These are phyloP conservation scores for Rubia balearica DNA, from an alignment of 305 asterid species.

Conservation along the genomic window DNA sequence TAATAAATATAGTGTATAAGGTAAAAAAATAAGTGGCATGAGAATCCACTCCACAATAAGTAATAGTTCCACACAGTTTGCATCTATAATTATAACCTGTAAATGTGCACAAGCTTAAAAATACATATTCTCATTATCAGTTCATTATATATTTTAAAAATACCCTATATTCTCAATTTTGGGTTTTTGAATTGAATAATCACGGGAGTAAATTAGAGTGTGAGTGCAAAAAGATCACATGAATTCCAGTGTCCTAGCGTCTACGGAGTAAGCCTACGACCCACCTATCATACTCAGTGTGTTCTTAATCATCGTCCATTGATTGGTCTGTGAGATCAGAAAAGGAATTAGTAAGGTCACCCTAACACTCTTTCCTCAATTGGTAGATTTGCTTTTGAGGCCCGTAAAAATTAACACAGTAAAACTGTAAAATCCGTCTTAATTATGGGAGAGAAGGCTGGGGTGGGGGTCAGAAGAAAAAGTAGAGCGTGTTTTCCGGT, in stretches of 20 bases:
- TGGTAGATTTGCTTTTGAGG: conserved; percentile 28
- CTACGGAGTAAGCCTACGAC: neutral
- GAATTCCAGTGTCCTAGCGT: neutral
- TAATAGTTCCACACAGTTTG: no score
- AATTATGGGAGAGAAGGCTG: conserved; percentile 23
- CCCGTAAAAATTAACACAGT: conserved; percentile 19
- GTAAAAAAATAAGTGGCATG: no score
- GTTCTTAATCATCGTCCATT: conserved; percentile 21
- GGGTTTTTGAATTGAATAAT: neutral
- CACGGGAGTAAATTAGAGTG: neutral
- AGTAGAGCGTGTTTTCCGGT: conserved; percentile 65
- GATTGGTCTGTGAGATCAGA: conserved; percentile 33
- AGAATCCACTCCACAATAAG: no score
- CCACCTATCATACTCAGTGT: neutral
- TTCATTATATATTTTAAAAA: no score
- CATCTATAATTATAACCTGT: no score
- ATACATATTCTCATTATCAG: no score
- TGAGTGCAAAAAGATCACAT: neutral
- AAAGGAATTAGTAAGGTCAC: conserved; percentile 20
- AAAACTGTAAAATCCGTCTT: conserved; percentile 16
- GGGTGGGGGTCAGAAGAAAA: conserved; percentile 37
- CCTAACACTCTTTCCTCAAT: conserved; percentile 35
- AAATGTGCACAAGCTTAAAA: no score
- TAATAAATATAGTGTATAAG: no score
- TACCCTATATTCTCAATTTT: no score